Conservation (phyloP, 2,329 filamentous ascomycete species). For the Corynespora cassiicola region DNA sequence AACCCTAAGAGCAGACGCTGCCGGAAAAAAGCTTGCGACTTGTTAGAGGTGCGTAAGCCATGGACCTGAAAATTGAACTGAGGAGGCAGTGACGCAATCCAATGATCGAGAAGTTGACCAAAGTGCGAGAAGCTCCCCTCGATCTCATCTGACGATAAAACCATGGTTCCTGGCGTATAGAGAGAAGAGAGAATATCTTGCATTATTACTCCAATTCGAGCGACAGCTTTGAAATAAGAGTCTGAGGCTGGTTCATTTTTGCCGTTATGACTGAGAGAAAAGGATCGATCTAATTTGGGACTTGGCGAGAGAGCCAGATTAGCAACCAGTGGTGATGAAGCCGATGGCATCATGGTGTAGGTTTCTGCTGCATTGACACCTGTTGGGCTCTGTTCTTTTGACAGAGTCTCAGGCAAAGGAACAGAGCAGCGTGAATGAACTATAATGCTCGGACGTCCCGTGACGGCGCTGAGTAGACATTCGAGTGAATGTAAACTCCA, state of each 20-base stretch:
- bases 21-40: neutral
- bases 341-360: neutral
- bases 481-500: conserved; percentile 42
- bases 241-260: conserved; percentile 2
- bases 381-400: conserved; percentile 9
- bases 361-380: neutral
- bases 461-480: conserved; percentile 35
- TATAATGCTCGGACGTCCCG: conserved; percentile 39
- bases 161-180: conserved; percentile 33
- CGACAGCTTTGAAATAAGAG: conserved; percentile 12
- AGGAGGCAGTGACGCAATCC: conserved; percentile 26
- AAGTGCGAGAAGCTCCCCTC: conserved; percentile 30
- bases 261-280: neutral
- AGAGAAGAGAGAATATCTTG: conserved; percentile 30
- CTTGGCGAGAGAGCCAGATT: too few species aligned
- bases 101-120: conserved; percentile 29
- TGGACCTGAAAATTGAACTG: conserved; percentile 22
- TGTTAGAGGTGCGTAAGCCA: too few species aligned
- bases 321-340: too few species aligned
- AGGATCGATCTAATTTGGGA: neutral
- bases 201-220: conserved; percentile 25
- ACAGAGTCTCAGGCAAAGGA: conserved; percentile 25
- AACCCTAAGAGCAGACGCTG: conserved; percentile 26
- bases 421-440: conserved; percentile 29
- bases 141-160: conserved; percentile 31